Percentiles rank a stretch among this genome's conserved stretches.
Evolutionary conservation across 2,329 filamentous ascomycete species (phyloP).

Genomic region (Pyrenophora graminea): DNA sequence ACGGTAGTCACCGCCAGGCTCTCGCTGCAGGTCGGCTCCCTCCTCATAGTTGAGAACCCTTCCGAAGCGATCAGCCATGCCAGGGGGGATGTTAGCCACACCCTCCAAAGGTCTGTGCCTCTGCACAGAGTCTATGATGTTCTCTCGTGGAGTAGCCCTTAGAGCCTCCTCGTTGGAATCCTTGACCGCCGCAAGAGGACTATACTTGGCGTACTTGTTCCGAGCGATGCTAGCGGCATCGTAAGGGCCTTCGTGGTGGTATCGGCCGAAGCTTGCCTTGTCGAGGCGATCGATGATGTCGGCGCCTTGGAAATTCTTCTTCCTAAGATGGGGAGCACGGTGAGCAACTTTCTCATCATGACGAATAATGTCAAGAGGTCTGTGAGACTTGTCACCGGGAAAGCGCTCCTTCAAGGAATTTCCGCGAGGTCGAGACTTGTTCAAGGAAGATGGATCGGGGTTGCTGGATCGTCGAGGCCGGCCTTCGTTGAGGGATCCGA

Average conservation of each 20-base stretch:
- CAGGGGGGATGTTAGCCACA: conserved; percentile 75
- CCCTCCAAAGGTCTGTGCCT: conserved; percentile 81
- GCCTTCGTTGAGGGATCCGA: conserved; percentile 34
- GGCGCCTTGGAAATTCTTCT: conserved; percentile 66
- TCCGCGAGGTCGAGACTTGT: conserved; percentile 41
- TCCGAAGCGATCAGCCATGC: conserved; percentile 69
- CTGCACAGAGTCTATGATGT: conserved; percentile 72
- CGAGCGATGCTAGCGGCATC: conserved; percentile 78
- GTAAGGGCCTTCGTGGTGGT: conserved; percentile 90
- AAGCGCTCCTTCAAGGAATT: conserved; percentile 64
- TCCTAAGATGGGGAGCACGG: conserved; percentile 67
- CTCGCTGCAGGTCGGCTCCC: conserved; percentile 83
- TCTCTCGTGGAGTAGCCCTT: conserved; percentile 77
- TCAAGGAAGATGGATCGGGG: conserved; percentile 24
- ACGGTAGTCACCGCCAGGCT: conserved; percentile 79
- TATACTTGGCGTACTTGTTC: conserved; percentile 65
- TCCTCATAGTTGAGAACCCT: conserved; percentile 78
- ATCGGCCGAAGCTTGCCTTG: conserved; percentile 63
- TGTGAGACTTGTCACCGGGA: conserved; percentile 66
- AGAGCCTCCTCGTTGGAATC: conserved; percentile 76
- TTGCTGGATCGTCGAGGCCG: conserved; percentile 44
- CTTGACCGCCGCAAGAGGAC: conserved; percentile 77
- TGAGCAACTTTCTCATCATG: conserved; percentile 68
- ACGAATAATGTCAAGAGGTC: conserved; percentile 69
- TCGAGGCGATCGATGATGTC: conserved; percentile 85